These are phyloP conservation scores for Boletus coccyginus DNA, from an alignment of 768 basidiomycete genomes.

Conservation along the genomic window DNA sequence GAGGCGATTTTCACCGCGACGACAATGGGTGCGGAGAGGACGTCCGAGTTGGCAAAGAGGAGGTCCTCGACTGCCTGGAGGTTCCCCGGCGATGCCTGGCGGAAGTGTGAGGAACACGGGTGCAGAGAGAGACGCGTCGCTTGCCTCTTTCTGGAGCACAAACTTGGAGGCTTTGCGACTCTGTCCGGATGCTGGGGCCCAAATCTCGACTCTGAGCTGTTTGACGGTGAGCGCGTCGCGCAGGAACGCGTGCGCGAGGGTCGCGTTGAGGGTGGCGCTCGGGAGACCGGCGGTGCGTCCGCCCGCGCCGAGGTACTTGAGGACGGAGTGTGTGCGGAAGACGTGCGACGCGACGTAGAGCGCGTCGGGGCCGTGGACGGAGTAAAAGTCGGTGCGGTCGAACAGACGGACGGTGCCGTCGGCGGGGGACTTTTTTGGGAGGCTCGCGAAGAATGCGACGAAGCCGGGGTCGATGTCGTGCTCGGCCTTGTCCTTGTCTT, in stretches of 20 bases:
- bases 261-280: slow-evolving; percentile 72
- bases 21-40: slow-evolving; percentile 81
- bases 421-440: slow-evolving; percentile 66
- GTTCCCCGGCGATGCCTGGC: slow-evolving; percentile 74
- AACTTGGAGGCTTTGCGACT: slow-evolving; percentile 78
- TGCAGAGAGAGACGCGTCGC: slow-evolving; percentile 8
- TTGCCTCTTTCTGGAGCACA: slow-evolving; percentile 75
- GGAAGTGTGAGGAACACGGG: slow-evolving; percentile 17
- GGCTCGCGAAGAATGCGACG: slow-evolving; percentile 60
- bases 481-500: slow-evolving; percentile 64
- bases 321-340: slow-evolving; percentile 85
- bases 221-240: slow-evolving; percentile 86
- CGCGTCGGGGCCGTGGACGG: slow-evolving; percentile 88
- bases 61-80: slow-evolving; percentile 75
- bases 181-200: slow-evolving; percentile 68
- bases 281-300: slow-evolving; percentile 62
- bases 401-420: slow-evolving; percentile 88
- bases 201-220: slow-evolving; percentile 92
- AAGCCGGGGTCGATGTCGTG: slow-evolving; percentile 64
- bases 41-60: slow-evolving; percentile 78
- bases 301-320: slow-evolving; percentile 82
- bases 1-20: slow-evolving; percentile 81
- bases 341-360: slow-evolving; percentile 81
- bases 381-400: slow-evolving; percentile 79
- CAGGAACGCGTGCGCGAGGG: slow-evolving; percentile 77